Percentiles rank a stretch among this genome's conserved stretches.
These are phyloP conservation scores for Solanum chacoense DNA, from an alignment of 305 asterid species.

Conservation along the genomic window DNA sequence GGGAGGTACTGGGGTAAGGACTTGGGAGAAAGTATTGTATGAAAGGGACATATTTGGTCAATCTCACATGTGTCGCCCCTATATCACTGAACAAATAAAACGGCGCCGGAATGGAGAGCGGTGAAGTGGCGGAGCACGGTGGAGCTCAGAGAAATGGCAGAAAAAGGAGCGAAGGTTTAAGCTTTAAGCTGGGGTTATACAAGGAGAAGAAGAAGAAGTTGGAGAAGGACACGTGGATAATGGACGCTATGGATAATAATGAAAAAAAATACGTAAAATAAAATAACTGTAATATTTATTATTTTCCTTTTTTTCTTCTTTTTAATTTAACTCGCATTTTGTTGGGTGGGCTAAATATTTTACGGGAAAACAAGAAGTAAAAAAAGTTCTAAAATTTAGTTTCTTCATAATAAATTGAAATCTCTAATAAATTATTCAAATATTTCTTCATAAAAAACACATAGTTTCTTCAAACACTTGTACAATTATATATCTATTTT, in stretches of 20 bases:
- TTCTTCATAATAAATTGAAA: neutral
- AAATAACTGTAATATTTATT: neutral
- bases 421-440: neutral
- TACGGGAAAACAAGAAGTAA: neutral
- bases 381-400: neutral
- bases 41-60: constrained; percentile 45
- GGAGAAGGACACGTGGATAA: constrained; percentile 24
- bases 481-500: neutral
- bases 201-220: neutral
- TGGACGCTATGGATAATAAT: constrained; percentile 20
- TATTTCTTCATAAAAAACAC: neutral
- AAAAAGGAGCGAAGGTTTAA: constrained; percentile 13
- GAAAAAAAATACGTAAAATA: neutral
- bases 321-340: neutral
- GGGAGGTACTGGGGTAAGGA: constrained; percentile 33
- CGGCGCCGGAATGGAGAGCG: neutral
- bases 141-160: neutral
- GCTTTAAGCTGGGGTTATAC: neutral
- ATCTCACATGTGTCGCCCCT: neutral
- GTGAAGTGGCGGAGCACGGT: neutral
- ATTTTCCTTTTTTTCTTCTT: neutral
- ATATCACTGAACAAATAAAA: neutral
- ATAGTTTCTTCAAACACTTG: neutral
- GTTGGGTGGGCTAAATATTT: neutral
- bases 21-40: constrained; percentile 26